Conservation (phyloP, 768 basidiomycete genomes). For the Krasilnikovozyma curviuscula region DNA sequence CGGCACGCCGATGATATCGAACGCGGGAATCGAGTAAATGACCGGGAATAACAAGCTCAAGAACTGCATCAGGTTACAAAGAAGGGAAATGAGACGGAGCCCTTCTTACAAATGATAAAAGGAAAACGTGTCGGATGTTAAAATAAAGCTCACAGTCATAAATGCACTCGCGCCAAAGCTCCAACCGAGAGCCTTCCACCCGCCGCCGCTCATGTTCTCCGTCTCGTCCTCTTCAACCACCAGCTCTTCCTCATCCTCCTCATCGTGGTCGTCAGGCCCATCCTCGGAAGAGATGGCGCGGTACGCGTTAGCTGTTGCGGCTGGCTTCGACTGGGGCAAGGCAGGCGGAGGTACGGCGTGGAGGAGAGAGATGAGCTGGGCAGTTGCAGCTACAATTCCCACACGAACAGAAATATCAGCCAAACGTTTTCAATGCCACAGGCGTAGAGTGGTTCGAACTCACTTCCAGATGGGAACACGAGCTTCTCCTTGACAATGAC, state of each 20-base stretch:
- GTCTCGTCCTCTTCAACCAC: slow-evolving; percentile 28
- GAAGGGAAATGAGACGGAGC: not conserved
- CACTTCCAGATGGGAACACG: slow-evolving; percentile 71
- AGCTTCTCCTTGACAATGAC: slow-evolving; percentile 90
- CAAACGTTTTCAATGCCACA: not conserved
- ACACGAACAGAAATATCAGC: not conserved
- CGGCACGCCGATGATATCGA: slow-evolving; percentile 30
- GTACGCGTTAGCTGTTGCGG: slow-evolving; percentile 13
- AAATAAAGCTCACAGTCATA: slow-evolving; percentile 46
- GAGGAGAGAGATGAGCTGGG: slow-evolving; percentile 78
- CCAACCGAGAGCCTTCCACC: slow-evolving; percentile 57
- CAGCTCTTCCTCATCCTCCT: slow-evolving; percentile 15
- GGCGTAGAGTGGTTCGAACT: slow-evolving; percentile 2
- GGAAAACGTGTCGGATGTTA: not conserved
- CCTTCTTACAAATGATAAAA: not conserved
- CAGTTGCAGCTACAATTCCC: slow-evolving; percentile 54
- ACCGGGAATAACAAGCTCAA: slow-evolving; percentile 76
- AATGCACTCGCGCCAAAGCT: slow-evolving; percentile 57
- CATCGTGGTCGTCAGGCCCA: slow-evolving; percentile 19
- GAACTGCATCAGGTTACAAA: slow-evolving; percentile 33
- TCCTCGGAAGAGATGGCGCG: slow-evolving; percentile 18
- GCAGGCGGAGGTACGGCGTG: slow-evolving; percentile 55
- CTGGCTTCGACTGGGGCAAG: slow-evolving; percentile 15
- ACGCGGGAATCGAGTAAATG: slow-evolving; percentile 61
- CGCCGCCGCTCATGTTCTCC: slow-evolving; percentile 30